phyloP scores from a whole-genome alignment of 2,329 filamentous ascomycete species.

The Beauveria medogensis region DNA sequence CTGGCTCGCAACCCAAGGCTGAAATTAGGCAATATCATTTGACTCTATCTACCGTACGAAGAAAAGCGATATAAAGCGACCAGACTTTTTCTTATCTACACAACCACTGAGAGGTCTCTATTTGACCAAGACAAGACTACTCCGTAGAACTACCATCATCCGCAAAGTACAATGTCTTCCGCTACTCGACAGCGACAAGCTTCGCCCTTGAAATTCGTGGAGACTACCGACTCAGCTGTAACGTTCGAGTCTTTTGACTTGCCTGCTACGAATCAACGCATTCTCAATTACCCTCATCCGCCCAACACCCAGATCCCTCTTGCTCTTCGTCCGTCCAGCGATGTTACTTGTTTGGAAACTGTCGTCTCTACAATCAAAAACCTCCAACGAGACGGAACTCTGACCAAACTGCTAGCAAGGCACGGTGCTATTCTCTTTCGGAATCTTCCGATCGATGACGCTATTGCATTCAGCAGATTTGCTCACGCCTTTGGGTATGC shows the following conservation, averaged over 20 bases:
- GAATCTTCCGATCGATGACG: slow-evolving; percentile 30
- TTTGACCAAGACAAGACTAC: background rate
- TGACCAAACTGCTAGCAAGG: background rate
- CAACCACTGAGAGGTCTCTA: background rate
- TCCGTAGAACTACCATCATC: no score
- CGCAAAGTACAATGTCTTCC: background rate
- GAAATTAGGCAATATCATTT: no score
- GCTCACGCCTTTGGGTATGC: slow-evolving; percentile 36
- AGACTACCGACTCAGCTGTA: background rate
- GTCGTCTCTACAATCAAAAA: background rate
- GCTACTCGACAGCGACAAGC: background rate
- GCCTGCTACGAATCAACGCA: background rate
- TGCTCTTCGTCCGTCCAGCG: background rate
- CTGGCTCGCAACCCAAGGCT: no score
- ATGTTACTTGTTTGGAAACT: background rate
- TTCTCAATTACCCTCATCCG: background rate
- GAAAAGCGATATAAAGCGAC: no score
- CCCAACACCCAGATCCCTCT: background rate
- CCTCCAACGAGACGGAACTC: background rate
- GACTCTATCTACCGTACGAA: no score
- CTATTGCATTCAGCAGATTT: slow-evolving; percentile 39
- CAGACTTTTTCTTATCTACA: no score
- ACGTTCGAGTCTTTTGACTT: background rate
- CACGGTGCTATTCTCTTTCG: background rate
- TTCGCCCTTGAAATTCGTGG: background rate